Evolutionary conservation across 2,329 filamentous ascomycete genomes (phyloP).

Genomic region (Lasiodiplodia sp.): DNA sequence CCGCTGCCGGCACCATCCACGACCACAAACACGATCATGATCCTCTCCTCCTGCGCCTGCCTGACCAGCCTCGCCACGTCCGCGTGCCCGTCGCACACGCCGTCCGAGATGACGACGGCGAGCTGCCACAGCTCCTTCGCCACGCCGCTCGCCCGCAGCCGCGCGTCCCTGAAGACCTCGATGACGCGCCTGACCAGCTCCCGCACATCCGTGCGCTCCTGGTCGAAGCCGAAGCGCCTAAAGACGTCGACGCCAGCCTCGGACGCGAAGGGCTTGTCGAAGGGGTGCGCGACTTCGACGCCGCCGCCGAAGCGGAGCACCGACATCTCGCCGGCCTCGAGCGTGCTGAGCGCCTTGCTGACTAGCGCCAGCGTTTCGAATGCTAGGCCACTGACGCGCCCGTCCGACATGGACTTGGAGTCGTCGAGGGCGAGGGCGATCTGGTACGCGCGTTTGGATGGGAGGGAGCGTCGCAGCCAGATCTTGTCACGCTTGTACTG

Average conservation of each 20-base stretch:
- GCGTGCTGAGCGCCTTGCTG: slow-evolving; percentile 83
- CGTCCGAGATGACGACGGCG: slow-evolving; percentile 90
- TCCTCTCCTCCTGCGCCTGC: slow-evolving; percentile 87
- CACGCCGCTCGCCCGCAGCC: slow-evolving; percentile 61
- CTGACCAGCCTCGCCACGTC: slow-evolving; percentile 81
- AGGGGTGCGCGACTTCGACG: slow-evolving; percentile 84
- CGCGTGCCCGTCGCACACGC: slow-evolving; percentile 89
- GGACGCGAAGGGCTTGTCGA: slow-evolving; percentile 80
- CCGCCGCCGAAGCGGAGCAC: slow-evolving; percentile 88
- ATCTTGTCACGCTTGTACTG: slow-evolving; percentile 99
- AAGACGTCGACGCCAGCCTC: slow-evolving; percentile 86
- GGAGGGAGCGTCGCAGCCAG: slow-evolving; percentile 94
- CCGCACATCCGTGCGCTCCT: slow-evolving; percentile 84
- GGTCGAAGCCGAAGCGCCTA: slow-evolving; percentile 82
- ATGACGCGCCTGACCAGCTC: slow-evolving; percentile 80
- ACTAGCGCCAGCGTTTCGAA: slow-evolving; percentile 96
- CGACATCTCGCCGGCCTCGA: slow-evolving; percentile 93
- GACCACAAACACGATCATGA: slow-evolving; percentile 98
- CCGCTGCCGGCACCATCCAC: slow-evolving; percentile 69
- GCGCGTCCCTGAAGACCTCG: slow-evolving; percentile 79
- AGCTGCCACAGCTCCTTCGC: slow-evolving; percentile 83
- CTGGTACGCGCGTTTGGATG: slow-evolving; percentile 94
- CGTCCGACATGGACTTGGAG: slow-evolving; percentile 90
- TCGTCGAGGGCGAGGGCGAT: slow-evolving; percentile 98
- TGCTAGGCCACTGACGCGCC: slow-evolving; percentile 76